Base-by-base conservation (phyloP, 2,329 filamentous ascomycete genomes). In the Sclerotinia borealis region DNA sequence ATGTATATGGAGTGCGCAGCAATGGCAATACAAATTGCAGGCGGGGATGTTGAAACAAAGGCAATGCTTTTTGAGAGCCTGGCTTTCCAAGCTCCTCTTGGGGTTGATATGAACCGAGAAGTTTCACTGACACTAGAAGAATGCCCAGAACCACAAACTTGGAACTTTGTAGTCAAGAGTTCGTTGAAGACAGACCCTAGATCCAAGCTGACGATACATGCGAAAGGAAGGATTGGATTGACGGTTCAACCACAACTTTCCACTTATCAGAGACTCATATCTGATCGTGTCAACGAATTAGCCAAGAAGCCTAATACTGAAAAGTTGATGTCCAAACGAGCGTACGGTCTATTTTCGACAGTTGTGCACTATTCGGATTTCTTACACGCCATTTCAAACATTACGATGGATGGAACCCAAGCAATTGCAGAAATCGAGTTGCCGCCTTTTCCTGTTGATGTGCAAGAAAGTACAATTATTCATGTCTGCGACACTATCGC, bases 1-100 rank as follows among this genome's bases (percentile, higher is more conserved):
- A 34, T 55, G 31, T 61, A 61, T 25, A 41, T 61, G 50, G 59
- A 61, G 22, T 61, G 39, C 17, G 59, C 37, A 45, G 59, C 37
- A 31, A 47, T 54, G 50, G 49, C 59, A 22, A 9, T 52, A 2
- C 27, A 54, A 13, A 54, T 55, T 25, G 27, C 37, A 4, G 27
- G 37, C 55, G 49, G 25, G 15, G 34, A 60, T n/a, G 19, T 49
- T 34, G 34, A 36, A 19, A 47, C 19, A 31, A 43, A 34, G 6
- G n/a, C 19, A 17, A 34, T 61, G 1, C 19, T 55, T 9, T 61
- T 54, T 41, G 25, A 55, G 34, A 17, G 15, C 34, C 36, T 61
- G 11, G 9, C 31, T 29, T 55, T 61, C 8, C 48, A 61, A 36
- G 49, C 59, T 36, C 48, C 59, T 22, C 59, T 61, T 27, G 49